phyloP scores from a whole-genome alignment of 2,329 filamentous ascomycete genomes.

The Paraconiothyrium sp. region DNA sequence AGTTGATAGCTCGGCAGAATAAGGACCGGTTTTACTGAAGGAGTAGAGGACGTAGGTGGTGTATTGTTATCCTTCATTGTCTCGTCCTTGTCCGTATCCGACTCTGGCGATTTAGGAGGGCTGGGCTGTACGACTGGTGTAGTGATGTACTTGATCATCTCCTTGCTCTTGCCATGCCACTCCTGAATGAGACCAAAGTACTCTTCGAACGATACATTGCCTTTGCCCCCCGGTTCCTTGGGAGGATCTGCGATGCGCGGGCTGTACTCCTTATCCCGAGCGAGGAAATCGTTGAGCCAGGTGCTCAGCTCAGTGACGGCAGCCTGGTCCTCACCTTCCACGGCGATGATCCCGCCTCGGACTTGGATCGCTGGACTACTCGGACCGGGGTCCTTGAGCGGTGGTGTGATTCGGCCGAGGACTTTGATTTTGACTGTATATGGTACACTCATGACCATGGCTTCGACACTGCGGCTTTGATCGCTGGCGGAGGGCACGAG shows the following conservation, averaged over 20 bases:
- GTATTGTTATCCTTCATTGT: slow-evolving; percentile 18
- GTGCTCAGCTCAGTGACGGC: slow-evolving; percentile 73
- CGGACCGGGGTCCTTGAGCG: slow-evolving; percentile 56
- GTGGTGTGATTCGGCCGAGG: slow-evolving; percentile 78
- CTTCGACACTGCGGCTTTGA: slow-evolving; percentile 65
- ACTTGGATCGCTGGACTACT: slow-evolving; percentile 50
- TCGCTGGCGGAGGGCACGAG: slow-evolving; percentile 38
- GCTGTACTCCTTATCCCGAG: slow-evolving; percentile 61
- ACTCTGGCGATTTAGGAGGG: slow-evolving; percentile 11
- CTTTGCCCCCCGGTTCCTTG: slow-evolving; percentile 44
- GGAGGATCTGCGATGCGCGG: slow-evolving; percentile 62
- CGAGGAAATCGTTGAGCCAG: slow-evolving; percentile 66
- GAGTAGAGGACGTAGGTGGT: slow-evolving; percentile 25
- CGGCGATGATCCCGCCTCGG: slow-evolving; percentile 81
- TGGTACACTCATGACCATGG: slow-evolving; percentile 78
- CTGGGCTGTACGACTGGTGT: slow-evolving; percentile 26
- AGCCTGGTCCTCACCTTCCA: slow-evolving; percentile 77
- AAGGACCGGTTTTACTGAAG: slow-evolving; percentile 69
- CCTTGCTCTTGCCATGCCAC: slow-evolving; percentile 79
- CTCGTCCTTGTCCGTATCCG: slow-evolving; percentile 30
- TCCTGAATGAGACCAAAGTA: slow-evolving; percentile 74
- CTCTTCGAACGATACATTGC: slow-evolving; percentile 53
- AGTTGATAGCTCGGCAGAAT: slow-evolving; percentile 84
- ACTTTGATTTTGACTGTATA: slow-evolving; percentile 80
- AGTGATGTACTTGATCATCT: slow-evolving; percentile 71